phyloP scores from a whole-genome alignment of 1,284 basidiomycete species.

The Trichosporon faecale region DNA sequence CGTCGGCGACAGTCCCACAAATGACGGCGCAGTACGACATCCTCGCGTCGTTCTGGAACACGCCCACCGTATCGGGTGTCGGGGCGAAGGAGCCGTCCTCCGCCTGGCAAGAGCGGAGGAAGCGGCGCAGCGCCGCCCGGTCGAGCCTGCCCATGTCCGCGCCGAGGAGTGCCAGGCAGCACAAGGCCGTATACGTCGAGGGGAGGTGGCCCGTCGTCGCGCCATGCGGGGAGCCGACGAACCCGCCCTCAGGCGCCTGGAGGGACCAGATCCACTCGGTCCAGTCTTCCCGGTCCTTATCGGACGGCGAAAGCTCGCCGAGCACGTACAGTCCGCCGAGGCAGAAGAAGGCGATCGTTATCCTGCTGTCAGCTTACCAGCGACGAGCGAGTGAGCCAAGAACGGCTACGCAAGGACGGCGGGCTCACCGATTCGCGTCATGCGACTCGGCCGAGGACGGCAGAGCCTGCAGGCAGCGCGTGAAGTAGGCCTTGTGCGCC shows the following conservation, averaged over 20 bases:
- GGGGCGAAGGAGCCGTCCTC: slow-evolving; percentile 81
- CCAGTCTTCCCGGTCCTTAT: slow-evolving; percentile 63
- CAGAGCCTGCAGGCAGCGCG: slow-evolving; percentile 44
- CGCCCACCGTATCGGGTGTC: slow-evolving; percentile 52
- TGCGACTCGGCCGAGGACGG: slow-evolving; percentile 43
- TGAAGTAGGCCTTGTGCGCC: slow-evolving; percentile 48
- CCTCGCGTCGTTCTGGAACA: slow-evolving; percentile 55
- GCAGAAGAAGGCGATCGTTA: slow-evolving; percentile 81
- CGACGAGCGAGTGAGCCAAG: no score
- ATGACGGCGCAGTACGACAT: slow-evolving; percentile 71
- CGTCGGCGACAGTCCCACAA: slow-evolving; percentile 59
- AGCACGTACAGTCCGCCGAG: slow-evolving; percentile 73
- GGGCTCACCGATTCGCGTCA: slow-evolving; percentile 47
- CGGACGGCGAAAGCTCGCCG: slow-evolving; percentile 58
- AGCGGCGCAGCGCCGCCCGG: slow-evolving; percentile 60
- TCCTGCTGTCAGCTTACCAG: slow-evolving; percentile 53
- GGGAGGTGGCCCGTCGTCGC: slow-evolving; percentile 70
- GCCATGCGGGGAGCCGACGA: slow-evolving; percentile 71
- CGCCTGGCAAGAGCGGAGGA: slow-evolving; percentile 69
- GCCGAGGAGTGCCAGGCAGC: slow-evolving; percentile 74
- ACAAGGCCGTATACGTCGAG: slow-evolving; percentile 83
- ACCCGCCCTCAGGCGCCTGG: slow-evolving; percentile 68
- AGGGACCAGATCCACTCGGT: slow-evolving; percentile 82
- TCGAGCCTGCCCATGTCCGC: slow-evolving; percentile 72
- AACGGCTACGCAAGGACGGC: neutral